Conservation (phyloP, 192 early-diverging fungal genomes). For the Coemansia sp. region DNA sequence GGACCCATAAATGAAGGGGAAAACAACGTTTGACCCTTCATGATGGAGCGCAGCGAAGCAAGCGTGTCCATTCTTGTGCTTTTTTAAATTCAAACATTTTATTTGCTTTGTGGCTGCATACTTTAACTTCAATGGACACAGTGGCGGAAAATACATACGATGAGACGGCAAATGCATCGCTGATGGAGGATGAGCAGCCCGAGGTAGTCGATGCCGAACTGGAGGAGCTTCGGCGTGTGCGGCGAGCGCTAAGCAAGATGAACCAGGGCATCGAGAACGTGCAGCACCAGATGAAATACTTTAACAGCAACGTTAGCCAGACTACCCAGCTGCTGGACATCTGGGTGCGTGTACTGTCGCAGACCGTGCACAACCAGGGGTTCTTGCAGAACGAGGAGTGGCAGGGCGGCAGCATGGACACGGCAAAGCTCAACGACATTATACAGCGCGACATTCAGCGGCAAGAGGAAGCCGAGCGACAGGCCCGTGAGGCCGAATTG, state of each 20-base stretch:
- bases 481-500: constrained; percentile 11
- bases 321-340: constrained; percentile 56
- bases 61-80: no score
- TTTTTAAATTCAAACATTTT: no score
- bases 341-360: constrained; percentile 56
- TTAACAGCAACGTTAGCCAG: constrained; percentile 56
- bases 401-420: constrained; percentile 50
- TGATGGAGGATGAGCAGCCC: neutral
- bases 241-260: constrained; percentile 43
- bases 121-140: neutral
- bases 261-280: constrained; percentile 50
- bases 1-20: no score
- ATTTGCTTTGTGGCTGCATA: no score
- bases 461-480: constrained; percentile 30
- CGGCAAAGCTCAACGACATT: constrained; percentile 24
- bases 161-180: neutral
- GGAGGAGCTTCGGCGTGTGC: constrained; percentile 43
- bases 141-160: neutral
- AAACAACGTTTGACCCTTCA: no score
- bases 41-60: no score
- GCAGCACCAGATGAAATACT: constrained; percentile 50
- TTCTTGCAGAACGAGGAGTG: constrained; percentile 53
- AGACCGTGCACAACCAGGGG: constrained; percentile 54
- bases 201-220: constrained; percentile 19
- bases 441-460: constrained; percentile 25